Base-by-base conservation (phyloP, 805 yeast species). In the Kockiozyma suomiensis region DNA sequence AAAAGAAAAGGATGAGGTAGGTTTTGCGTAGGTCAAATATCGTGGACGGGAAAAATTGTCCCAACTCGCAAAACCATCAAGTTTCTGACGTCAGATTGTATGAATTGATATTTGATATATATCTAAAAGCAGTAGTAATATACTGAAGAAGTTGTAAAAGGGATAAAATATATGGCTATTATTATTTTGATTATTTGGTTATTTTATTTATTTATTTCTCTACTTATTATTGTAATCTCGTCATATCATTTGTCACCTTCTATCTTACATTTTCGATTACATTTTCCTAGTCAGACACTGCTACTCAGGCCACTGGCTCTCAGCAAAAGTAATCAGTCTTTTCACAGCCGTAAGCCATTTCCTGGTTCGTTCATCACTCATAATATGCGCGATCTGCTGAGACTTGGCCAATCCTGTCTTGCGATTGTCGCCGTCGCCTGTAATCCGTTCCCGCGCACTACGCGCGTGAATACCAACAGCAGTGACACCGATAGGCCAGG, bases 401-500 rank as follows among this genome's bases (percentile, higher is more conserved):
- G 66, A 45, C 12, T 58, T 62, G 3, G 41, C 17, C 17, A 32
- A 7, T 12, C 42, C 33, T 7, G 48, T 46, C 28, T 51, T 56
- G 17, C 49, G 32, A 10, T 56, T 63, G 30, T 77, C 75, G 48
- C 78, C 78, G 32, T 60, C 65, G 19, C 85, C 83, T 4, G 83
- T 78, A 35, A 86, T 81, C 65, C 81, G 82, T 58, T 79, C 78
- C 54, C 82, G 85, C 0, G 87, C 85, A 56, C 85, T 81, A 61
- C 96, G 75, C 10, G 85, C 85, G 70, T 90, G 97, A 59, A 90
- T 88, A 50, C 94, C 90, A 15, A 90, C 87, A 58, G 82, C 82
- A 6, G 84, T 77, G 13, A 90, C 88, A 28, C 97, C 97, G 65
- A 90, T 87, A 1, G 97, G 97, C 96, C 96, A 90, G 3, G 94